phyloP scores from a whole-genome alignment of 169 alveolate species.

The Plasmodium reichenowi region DNA sequence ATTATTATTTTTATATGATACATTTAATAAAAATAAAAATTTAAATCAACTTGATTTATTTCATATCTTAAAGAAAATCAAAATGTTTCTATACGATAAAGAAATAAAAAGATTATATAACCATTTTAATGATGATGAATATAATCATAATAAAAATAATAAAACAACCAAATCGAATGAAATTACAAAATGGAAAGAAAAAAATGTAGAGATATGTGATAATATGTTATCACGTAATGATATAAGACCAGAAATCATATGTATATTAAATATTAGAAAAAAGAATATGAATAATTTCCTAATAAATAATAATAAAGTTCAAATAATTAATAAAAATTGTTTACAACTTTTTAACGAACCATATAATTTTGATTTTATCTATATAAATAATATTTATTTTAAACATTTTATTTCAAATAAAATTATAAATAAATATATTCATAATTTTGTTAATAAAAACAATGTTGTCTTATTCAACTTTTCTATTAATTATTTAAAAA shows the following conservation, averaged over 20 bases:
- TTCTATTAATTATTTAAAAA: conserved; percentile 12
- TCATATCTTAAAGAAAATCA: conserved; percentile 11
- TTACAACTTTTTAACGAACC: conserved; percentile 17
- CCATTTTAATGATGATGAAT: not conserved
- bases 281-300: conserved; percentile 34
- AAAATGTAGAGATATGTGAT: not conserved
- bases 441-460: conserved; percentile 11
- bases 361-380: conserved; percentile 32
- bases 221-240: no score
- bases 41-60: not conserved
- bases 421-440: conserved; percentile 12
- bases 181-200: not conserved
- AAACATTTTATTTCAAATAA: conserved; percentile 24
- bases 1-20: conserved; percentile 8
- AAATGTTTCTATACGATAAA: conserved; percentile 33
- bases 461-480: conserved; percentile 40
- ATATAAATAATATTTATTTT: conserved; percentile 34
- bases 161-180: not conserved
- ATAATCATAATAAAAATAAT: not conserved
- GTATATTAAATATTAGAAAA: conserved; percentile 31
- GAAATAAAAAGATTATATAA: conserved; percentile 13
- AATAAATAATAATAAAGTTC: conserved; percentile 7
- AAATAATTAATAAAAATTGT: conserved; percentile 16
- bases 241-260: conserved; percentile 8
- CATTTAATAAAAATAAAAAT: not conserved